Base-by-base conservation (phyloP, 768 basidiomycete genomes). In the Pleurotus djamor region DNA sequence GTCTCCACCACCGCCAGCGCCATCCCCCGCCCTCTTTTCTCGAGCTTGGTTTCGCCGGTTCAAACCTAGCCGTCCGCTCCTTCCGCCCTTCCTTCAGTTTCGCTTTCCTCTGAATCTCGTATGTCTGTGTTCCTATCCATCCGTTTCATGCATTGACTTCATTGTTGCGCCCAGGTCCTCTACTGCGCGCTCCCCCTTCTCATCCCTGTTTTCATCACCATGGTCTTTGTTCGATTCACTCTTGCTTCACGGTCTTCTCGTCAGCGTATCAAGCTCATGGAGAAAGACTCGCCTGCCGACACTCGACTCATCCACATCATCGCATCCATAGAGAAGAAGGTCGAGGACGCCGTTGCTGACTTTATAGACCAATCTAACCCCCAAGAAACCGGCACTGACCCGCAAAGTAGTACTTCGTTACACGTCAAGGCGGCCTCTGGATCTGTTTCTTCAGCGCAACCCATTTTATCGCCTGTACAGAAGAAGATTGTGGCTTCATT, bases 71-170 rank as follows among this genome's bases (percentile, higher is more conserved):
- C 69, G 67, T 4, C 81, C 82, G 4, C 64, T 83, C 2, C 64
- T 93, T 2, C 87, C 89, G 0, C 87, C 91, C 1, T 68, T 70
- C 38, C 73, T 89, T 0, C 83, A 85, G 60, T 74, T 82, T 38
- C 68, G 71, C 1, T 91, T 91, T 61, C 92, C 92, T 2, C 71
- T 84, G 56, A 94, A 92, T 66, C 54, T 93, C 14, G 88, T 94
- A 64, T 58, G 87, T 72, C 6, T 14, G 52, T 59, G 47, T 43
- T 55, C 5, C 13, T 38, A 33, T 17, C 12, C 37, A 34, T 56
- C 13, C 54, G 37, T 59, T 12, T 47, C 28, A 4, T 38, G 34
- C 51, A 37, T 38, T 59, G 12, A 63, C 58, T 52, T 9, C 51
- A 32, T 43, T 34, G 57, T 45, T 43, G 3, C 44, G 28, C 35